Base-by-base conservation (phyloP, 306 rosid genomes). In the Vigna reflexopilosa region DNA sequence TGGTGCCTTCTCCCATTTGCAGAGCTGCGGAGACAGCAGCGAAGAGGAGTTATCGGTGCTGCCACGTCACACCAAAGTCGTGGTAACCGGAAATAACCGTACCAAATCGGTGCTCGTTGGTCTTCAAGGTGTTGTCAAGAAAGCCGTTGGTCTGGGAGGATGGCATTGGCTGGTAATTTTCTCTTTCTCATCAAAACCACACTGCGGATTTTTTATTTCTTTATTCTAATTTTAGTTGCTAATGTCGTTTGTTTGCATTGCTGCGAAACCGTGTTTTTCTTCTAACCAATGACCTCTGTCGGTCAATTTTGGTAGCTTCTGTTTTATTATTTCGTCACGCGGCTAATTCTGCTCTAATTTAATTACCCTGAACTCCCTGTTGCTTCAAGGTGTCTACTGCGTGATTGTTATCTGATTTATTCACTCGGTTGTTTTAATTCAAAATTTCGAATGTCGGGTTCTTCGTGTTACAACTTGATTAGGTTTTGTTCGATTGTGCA, bases 161-260 rank as follows among this genome's bases (percentile, higher is more conserved):
- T 95, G 98, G 98, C 98, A 95, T 91, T 95, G 98, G 98, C 98
- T 95, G 92, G 98, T 95, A 88, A 88, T 28, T 92, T 64, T 63
- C 58, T 57, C 13, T 26, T 24, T 58, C 12, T 5, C 17, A 7
- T 62, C 47, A 61, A 77, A 82, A 70, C 58, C 52, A 19, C 9
- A 54, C 78, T 51, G 9, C 20, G 24, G 40, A 45, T 67, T 77
- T n/a, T 34, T 24, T 49, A 61, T 78, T 79, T 1, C 42, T 28
- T 13, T 14, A 9, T 22, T 28, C 26, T 56, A 42, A 76, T 66
- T 76, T 69, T 42, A 19, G 10, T 61, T 62, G 45, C 63, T 61
- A 72, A 66, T 74, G 75, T 77, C 20, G 71, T 79, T 82, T 78
- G 64, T 74, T 81, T 77, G 75, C 85, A 75, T 78, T 76, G 9